A percentile compares a stretch with the other conserved stretches of the same genome.
Evolutionary conservation across 768 basidiomycete species (phyloP).

Genomic region (Trametes elegans): DNA sequence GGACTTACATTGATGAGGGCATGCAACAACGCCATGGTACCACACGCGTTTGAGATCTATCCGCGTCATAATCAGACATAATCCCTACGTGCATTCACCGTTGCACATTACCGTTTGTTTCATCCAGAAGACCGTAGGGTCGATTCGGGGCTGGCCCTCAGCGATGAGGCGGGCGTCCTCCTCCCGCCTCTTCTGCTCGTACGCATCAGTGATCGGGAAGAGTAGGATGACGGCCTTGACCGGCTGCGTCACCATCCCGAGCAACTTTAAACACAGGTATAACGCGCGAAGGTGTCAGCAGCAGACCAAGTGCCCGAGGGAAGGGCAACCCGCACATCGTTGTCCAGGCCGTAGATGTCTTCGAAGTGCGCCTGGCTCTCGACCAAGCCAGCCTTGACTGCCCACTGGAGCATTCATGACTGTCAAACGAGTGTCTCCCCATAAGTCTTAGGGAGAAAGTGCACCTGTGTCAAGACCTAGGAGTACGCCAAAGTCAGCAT

Average conservation of each 20-base stretch:
- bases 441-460: too few species aligned
- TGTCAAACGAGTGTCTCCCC: not conserved
- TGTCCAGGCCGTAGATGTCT: conserved; percentile 74
- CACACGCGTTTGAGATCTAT: conserved; percentile 34
- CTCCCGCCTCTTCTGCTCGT: conserved; percentile 47
- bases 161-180: conserved; percentile 59
- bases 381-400: conserved; percentile 62
- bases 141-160: conserved; percentile 46
- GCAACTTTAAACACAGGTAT: conserved; percentile 44
- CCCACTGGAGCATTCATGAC: conserved; percentile 48
- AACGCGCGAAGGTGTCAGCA: not conserved
- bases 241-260: conserved; percentile 65
- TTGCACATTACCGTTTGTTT: conserved; percentile 72
- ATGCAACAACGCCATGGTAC: conserved; percentile 30
- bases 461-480: conserved; percentile 35
- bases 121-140: conserved; percentile 78
- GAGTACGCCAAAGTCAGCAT: not conserved
- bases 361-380: conserved; percentile 50
- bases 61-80: not conserved
- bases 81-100: not conserved
- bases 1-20: conserved; percentile 69
- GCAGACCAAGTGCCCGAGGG: not conserved
- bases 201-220: conserved; percentile 65
- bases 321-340: conserved; percentile 47
- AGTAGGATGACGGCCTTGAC: conserved; percentile 84